Evolutionary conservation across 805 yeast genomes (phyloP).

Genomic region (Jamesozyma lodderae): DNA sequence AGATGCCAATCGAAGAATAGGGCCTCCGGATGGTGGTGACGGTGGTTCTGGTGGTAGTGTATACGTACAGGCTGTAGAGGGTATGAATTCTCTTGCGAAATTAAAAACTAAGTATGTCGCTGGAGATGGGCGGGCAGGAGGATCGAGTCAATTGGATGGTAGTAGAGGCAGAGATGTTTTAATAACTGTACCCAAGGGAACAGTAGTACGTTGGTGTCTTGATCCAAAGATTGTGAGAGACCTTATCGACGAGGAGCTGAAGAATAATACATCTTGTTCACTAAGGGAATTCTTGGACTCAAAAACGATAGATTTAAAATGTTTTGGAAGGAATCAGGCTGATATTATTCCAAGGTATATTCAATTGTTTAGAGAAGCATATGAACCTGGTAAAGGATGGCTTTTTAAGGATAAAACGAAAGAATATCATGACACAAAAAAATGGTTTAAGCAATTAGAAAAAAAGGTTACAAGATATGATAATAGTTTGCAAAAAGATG

Average conservation of each 20-base stretch:
- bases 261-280: slow-evolving; percentile 12
- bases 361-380: slow-evolving; percentile 58
- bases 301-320: slow-evolving; percentile 25
- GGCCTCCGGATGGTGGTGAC: slow-evolving; percentile 99
- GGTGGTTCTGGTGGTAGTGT: slow-evolving; percentile 92
- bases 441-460: slow-evolving; percentile 57
- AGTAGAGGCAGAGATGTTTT: slow-evolving; percentile 68
- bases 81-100: slow-evolving; percentile 61
- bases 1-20: slow-evolving; percentile 74
- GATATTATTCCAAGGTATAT: slow-evolving; percentile 35
- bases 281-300: slow-evolving; percentile 18
- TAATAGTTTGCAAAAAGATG: slow-evolving; percentile 45
- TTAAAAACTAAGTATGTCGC: slow-evolving; percentile 63
- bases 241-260: slow-evolving; percentile 14
- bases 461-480: slow-evolving; percentile 61
- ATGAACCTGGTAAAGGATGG: slow-evolving; percentile 79
- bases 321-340: slow-evolving; percentile 27
- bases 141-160: slow-evolving; percentile 77
- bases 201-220: slow-evolving; percentile 77
- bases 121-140: slow-evolving; percentile 62
- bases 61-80: slow-evolving; percentile 71
- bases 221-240: slow-evolving; percentile 46
- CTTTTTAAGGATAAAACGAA: slow-evolving; percentile 69
- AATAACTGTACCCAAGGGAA: slow-evolving; percentile 86
- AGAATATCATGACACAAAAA: slow-evolving; percentile 55